Conservation (phyloP, 192 early-diverging fungal species). For the Kickxella alabastrina region DNA sequence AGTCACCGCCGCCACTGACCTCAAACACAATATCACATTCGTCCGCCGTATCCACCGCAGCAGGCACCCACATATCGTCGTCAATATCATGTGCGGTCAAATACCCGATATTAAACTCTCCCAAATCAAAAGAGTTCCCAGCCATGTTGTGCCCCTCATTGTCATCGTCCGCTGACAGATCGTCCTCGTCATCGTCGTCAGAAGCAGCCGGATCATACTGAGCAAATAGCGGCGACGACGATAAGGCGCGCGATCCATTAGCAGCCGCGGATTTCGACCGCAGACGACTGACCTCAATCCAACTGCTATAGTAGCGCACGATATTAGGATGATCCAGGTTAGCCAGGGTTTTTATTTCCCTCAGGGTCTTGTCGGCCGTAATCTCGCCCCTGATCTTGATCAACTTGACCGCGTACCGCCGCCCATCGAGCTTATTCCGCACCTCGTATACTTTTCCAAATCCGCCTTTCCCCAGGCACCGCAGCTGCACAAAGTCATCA, state of each 20-base stretch:
- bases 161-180: conserved; percentile 4
- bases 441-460: conserved; percentile 85
- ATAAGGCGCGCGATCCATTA: too few relatives aligned
- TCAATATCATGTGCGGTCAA: too few relatives aligned
- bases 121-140: conserved; percentile 12
- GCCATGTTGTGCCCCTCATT: not conserved
- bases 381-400: conserved; percentile 62
- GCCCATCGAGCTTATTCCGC: conserved; percentile 84
- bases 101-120: conserved; percentile 20
- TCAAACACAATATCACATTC: conserved; percentile 27
- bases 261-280: too few relatives aligned
- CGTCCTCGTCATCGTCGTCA: conserved; percentile 30
- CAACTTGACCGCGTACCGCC: conserved; percentile 90
- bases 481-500: conserved; percentile 79
- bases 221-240: conserved; percentile 1
- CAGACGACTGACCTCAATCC: conserved; percentile 77
- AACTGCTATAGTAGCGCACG: conserved; percentile 88
- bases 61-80: too few relatives aligned
- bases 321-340: conserved; percentile 84
- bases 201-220: conserved; percentile 10
- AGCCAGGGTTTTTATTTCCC: conserved; percentile 89
- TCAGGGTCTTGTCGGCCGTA: conserved; percentile 69
- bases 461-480: conserved; percentile 82
- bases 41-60: conserved; percentile 4
- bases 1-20: not conserved